Base-by-base conservation (phyloP, 2,329 filamentous ascomycete genomes). In the Cladorrhinum sp. region DNA sequence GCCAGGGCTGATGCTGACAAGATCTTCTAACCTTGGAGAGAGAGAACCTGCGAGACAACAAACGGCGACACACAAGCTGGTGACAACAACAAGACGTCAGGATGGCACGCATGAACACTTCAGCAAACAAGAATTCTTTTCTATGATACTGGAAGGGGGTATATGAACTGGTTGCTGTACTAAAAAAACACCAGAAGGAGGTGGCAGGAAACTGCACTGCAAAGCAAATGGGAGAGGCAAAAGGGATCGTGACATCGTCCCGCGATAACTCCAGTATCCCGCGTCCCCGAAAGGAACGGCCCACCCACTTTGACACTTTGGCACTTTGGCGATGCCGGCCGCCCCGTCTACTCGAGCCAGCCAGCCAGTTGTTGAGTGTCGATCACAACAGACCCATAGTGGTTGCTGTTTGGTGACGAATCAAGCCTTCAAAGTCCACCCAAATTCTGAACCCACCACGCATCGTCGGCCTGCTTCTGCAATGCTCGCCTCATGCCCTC, bases 381-480 rank as follows among this genome's bases (percentile, higher is more conserved):
- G 41, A 45, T 45, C 41, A 8, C 41, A 45, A 45, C 41, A 12
- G 41, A 45, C 36, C 36, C 36, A 41, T 16, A 5, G n/a, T 45
- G 16, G 3, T 45, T 45, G 41, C 4, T 45, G 16, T 7, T 45
- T 45, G 41, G n/a, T 45, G n/a, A 45, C 41, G 41, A 9, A 45
- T 45, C 41, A 45, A 18, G 8, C 41, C n/a, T n/a, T 45, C 41
- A 18, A 22, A 2, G 41, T 10, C 24, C 50, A 18, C 72, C 88
- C 67, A 92, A 78, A 24, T 85, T 85, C 65, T 84, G 84, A 72
- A 93, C 84, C 73, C 91, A 92, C 65, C 87, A 81, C 61, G 90
- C 85, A 73, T 95, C 91, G 71, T 92, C 86, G 9, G 91, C 91
- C 75, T 96, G 91, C 65, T 80, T 79, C 75, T 91, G 85, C 61